phyloP scores from a whole-genome alignment of 2,329 filamentous ascomycete species.

The Iodosphaeria phyllophila region DNA sequence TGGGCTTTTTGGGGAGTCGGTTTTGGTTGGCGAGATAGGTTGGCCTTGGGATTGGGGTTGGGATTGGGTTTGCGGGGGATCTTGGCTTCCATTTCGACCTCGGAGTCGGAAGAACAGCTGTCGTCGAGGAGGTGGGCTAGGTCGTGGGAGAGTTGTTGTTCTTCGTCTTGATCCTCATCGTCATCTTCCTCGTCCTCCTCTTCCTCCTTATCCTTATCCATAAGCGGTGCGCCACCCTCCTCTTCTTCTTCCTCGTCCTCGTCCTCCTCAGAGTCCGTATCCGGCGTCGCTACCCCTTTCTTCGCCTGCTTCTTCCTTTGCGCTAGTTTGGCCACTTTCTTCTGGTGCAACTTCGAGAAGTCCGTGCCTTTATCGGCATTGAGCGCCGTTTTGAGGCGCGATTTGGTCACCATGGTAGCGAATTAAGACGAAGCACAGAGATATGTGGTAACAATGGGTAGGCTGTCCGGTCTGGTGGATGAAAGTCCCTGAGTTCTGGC shows the following conservation, averaged over 20 bases:
- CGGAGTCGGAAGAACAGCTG: conserved; percentile 46
- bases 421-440: no score
- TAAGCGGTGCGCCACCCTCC: conserved; percentile 8
- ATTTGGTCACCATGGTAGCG: conserved; percentile 11
- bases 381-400: conserved; percentile 21
- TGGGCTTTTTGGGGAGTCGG: conserved; percentile 22
- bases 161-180: conserved; percentile 7
- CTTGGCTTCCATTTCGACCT: conserved; percentile 61
- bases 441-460: no score
- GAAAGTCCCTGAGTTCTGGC: no score
- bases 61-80: conserved; percentile 32
- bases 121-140: conserved; percentile 35
- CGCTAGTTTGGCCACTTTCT: conserved; percentile 4
- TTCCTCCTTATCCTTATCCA: conserved; percentile 11
- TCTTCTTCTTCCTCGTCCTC: conserved; percentile 6
- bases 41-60: conserved; percentile 21
- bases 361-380: conserved; percentile 18
- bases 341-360: conserved; percentile 12
- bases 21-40: conserved; percentile 15
- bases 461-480: no score
- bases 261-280: conserved; percentile 9
- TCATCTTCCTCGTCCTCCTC: conserved; percentile 7
- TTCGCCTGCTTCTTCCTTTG: conserved; percentile 11
- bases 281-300: conserved; percentile 6
- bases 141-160: conserved; percentile 25